phyloP scores from a whole-genome alignment of 2,329 filamentous ascomycete genomes.

The Phialophora macrospora region DNA sequence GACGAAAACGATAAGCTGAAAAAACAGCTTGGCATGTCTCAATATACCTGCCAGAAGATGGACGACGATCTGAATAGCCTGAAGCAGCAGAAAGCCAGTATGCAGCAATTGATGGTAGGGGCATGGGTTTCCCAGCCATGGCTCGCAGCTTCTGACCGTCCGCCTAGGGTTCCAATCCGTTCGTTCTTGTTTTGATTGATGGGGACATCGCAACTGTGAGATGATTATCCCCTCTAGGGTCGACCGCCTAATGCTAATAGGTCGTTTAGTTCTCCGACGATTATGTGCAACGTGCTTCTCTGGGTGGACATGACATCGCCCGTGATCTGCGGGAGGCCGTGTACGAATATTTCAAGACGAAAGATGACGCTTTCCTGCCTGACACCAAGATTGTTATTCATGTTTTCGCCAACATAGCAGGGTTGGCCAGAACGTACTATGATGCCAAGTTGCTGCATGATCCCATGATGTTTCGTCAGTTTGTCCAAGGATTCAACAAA shows the following conservation, averaged over 20 bases:
- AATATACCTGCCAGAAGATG: conserved; percentile 19
- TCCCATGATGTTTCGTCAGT: conserved; percentile 41
- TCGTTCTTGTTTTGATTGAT: conserved; percentile 40
- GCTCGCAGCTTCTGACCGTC: neutral
- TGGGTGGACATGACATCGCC: conserved; percentile 30
- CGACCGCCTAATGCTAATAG: neutral
- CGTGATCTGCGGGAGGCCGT: conserved; percentile 26
- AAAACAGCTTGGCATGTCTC: conserved; percentile 13
- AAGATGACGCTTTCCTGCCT: conserved; percentile 29
- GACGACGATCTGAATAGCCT: conserved; percentile 12
- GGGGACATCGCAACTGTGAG: conserved; percentile 46
- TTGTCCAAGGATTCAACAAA: conserved; percentile 53
- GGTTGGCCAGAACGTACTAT: conserved; percentile 46
- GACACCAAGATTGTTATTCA: conserved; percentile 44
- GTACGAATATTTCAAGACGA: conserved; percentile 25
- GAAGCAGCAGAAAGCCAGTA: neutral
- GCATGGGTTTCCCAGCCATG: neutral
- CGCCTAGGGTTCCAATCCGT: conserved; percentile 16
- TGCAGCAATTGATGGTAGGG: conserved; percentile 9
- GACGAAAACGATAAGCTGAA: conserved; percentile 17
- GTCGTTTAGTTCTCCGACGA: conserved; percentile 29
- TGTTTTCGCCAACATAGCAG: conserved; percentile 49
- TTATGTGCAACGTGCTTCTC: conserved; percentile 20
- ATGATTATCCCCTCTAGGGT: conserved; percentile 8
- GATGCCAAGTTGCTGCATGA: conserved; percentile 41